Evolutionary conservation across 768 basidiomycete genomes (phyloP).

Genomic region (Termitomyces sp.): DNA sequence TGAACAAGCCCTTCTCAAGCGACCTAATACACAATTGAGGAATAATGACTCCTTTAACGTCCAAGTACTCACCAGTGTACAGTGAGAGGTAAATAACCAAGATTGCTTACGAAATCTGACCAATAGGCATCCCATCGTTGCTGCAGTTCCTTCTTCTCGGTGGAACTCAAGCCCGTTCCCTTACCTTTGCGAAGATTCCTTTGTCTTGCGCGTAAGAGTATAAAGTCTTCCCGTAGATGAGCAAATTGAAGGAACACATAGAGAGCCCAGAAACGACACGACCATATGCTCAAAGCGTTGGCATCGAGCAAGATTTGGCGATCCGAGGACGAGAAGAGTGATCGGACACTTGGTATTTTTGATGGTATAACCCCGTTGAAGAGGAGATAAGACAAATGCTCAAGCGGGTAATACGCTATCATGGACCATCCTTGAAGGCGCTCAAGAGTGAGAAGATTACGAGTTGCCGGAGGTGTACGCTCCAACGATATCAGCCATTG

Average conservation of each 20-base stretch:
- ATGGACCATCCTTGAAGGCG: constrained; percentile 77
- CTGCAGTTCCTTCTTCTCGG: constrained; percentile 50
- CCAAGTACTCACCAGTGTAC: constrained; percentile 64
- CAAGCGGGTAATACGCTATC: constrained; percentile 75
- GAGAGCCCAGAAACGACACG: constrained; percentile 74
- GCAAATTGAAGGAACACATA: constrained; percentile 75
- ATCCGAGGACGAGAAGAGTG: constrained; percentile 33
- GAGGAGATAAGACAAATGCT: constrained; percentile 66
- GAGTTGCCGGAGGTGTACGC: constrained; percentile 64
- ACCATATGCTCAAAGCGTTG: constrained; percentile 56
- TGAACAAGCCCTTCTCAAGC: constrained; percentile 57
- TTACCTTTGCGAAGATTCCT: constrained; percentile 53
- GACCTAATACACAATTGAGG: constrained; percentile 44
- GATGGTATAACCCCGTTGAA: constrained; percentile 57
- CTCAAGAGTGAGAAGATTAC: constrained; percentile 67
- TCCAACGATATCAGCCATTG: constrained; percentile 78
- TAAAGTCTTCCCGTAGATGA: constrained; percentile 64
- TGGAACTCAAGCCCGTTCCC: constrained; percentile 35
- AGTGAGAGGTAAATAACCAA: constrained; percentile 76
- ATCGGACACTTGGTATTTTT: constrained; percentile 38
- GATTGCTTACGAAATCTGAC: constrained; percentile 67
- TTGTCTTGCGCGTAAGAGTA: constrained; percentile 49
- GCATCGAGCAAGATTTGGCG: constrained; percentile 41
- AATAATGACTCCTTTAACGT: not conserved
- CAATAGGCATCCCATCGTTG: constrained; percentile 63